Evolutionary conservation across 2,329 filamentous ascomycete genomes (phyloP), one percentile per base, ranked within the genome.

Genomic region (Teratosphaeria zuluensis): DNA sequence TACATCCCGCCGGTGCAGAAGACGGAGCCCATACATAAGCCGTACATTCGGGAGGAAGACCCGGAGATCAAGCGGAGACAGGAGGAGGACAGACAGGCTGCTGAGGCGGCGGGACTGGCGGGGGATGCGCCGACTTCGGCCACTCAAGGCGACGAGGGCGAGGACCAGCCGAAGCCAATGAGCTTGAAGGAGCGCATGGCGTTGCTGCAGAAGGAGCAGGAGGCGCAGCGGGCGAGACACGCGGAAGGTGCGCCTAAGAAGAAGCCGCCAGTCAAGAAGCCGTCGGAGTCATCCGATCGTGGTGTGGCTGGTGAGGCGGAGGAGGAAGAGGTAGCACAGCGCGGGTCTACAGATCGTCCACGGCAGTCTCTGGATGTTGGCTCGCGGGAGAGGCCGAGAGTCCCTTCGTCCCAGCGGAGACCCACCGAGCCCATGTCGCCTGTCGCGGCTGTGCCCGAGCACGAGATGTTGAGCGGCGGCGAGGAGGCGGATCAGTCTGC

Each of bases 111-210:
- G n/a, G 86, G 86, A 0, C 75, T 89, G 38, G 65, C 65, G 14
- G 63, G 58, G 12, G 67, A 68, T 21, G 28, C 61, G 74, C 79
- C 35, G 70, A 64, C 70, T 38, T 72, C 75, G 19, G 74, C 80
- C 6, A 79, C 77, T 55, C 30, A 7, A 11, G 19, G 21, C 14
- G 81, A 79, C 51, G 84, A 80, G 16, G 83, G 78, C 4, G 90
- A 94, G 58, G 89, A 95, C 51, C 85, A 89, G 67, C 92, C 92
- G 1, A 96, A 97, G 75, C 90, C 92, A 28, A 89, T 90, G 58
- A 96, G 89, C 65, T 74, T 99, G 62, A 99, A 97, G 74, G 94
- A 99, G 73, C 84, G 94, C 62, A 96, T 99, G 75, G 94, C 94
- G 31, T 78, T 96, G 56, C 79, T 99, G 16, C 94, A 99, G 73